Conservation (phyloP, 805 yeast genomes). For the Metschnikowia lachancei region DNA sequence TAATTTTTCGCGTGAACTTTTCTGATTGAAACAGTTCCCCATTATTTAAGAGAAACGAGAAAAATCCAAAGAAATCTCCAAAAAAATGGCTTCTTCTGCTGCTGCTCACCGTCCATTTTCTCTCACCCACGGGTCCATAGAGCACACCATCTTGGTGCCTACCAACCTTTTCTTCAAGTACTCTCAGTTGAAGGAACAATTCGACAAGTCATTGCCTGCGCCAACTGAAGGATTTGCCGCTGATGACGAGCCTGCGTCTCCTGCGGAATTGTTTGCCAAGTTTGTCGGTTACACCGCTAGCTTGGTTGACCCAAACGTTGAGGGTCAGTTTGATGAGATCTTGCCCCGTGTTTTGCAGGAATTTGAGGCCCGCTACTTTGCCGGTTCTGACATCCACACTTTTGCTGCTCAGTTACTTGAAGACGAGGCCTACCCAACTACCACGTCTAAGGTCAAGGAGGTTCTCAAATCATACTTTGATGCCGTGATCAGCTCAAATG, state of each 20-base stretch:
- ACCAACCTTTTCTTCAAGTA: slow-evolving; percentile 73
- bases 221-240: slow-evolving; percentile 81
- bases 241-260: slow-evolving; percentile 84
- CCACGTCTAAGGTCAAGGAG: slow-evolving; percentile 64
- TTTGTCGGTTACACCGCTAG: slow-evolving; percentile 74
- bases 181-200: slow-evolving; percentile 85
- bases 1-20: background rate
- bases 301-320: slow-evolving; percentile 44
- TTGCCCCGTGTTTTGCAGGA: slow-evolving; percentile 70
- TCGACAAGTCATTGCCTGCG: slow-evolving; percentile 70
- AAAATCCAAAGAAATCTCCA: background rate
- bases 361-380: slow-evolving; percentile 75
- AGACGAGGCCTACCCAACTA: slow-evolving; percentile 59
- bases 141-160: slow-evolving; percentile 85
- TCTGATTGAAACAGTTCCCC: background rate
- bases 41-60: background rate
- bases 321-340: slow-evolving; percentile 65
- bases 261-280: slow-evolving; percentile 78
- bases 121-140: slow-evolving; percentile 80
- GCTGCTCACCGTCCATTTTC: slow-evolving; percentile 67
- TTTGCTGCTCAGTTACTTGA: slow-evolving; percentile 69
- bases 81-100: slow-evolving; percentile 16
- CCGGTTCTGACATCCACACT: slow-evolving; percentile 73
- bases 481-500: slow-evolving; percentile 31
- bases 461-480: slow-evolving; percentile 76